Base-by-base conservation (phyloP, 139 green algal species). In the Diplosphaera chodatii region DNA sequence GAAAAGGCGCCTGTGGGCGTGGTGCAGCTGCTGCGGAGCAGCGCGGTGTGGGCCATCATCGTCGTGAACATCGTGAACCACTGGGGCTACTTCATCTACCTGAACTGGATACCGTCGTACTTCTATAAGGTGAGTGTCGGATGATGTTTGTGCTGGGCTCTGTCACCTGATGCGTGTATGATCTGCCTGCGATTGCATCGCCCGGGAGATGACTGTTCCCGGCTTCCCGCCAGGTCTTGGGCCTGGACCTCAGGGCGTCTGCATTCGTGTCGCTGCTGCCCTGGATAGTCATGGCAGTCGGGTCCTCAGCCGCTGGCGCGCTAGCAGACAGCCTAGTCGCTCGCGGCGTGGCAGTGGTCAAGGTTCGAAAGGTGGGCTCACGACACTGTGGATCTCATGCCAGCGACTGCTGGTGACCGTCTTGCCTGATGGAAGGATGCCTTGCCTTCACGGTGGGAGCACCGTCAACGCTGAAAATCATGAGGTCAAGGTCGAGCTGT, bases 71-170 rank as follows among this genome's bases (percentile, higher is more conserved):
- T 91, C 59, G 84, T 94, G 28, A 84, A 84, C 59, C 79, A 84
- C 66, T 84, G 75, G 78, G 90, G 90, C 10, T 97, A 96, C 79
- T 97, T 97, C 79, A 94, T 97, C 59, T 96, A 94, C 83, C 88
- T 97, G 31, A 94, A 91, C 82, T 97, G 92, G 92, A 93, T 97
- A 86, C 92, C 92, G 6, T 88, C 90, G 16, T 97, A 94, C 78
- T 97, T 97, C 71, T 83, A 84, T 70, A 77, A 81, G 72, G 84
- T 90, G 55, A 18, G 74, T 21, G 27, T n/a, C 20, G 15, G 10
- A 48, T 48, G 37, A 6, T 10, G 37, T 10, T 10, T 48, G 37
- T 48, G 37, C 37, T n/a, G n/a, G n/a, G n/a, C n/a, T n/a, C n/a
- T n/a, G n/a, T n/a, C n/a, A n/a, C n/a, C n/a, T n/a, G n/a, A n/a